phyloP scores from a whole-genome alignment of 768 basidiomycete genomes.

The Podaxis carcinomalis region DNA sequence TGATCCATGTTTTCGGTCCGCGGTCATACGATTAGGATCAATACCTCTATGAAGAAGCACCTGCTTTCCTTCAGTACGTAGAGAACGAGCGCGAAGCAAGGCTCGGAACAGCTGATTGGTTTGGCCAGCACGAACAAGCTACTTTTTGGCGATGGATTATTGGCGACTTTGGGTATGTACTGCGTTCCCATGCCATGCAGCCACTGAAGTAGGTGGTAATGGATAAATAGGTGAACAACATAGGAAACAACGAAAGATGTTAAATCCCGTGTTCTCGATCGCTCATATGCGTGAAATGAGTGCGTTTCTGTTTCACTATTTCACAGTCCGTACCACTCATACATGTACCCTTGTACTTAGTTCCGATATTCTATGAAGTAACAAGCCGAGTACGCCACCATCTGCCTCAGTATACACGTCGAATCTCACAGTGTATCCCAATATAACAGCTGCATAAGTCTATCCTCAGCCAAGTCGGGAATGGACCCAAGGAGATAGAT shows the following conservation, averaged over 20 bases:
- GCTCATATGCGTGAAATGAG: slow-evolving; percentile 34
- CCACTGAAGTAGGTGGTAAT: neutral
- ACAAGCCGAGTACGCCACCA: slow-evolving; percentile 19
- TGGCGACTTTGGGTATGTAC: slow-evolving; percentile 21
- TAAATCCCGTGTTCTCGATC: slow-evolving; percentile 41
- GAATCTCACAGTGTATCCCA: neutral
- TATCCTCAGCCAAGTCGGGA: slow-evolving; percentile 18
- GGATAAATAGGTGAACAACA: slow-evolving; percentile 33
- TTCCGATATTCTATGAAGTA: slow-evolving; percentile 31
- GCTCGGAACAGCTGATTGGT: neutral
- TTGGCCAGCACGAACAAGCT: slow-evolving; percentile 13
- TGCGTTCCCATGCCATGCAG: neutral
- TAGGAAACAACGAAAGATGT: slow-evolving; percentile 37
- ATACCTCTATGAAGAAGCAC: slow-evolving; percentile 25
- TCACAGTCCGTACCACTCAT: neutral
- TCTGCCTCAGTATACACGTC: neutral
- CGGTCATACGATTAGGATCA: slow-evolving; percentile 20
- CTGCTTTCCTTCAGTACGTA: slow-evolving; percentile 22
- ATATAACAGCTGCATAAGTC: slow-evolving; percentile 22
- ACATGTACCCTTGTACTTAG: slow-evolving; percentile 13
- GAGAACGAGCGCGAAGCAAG: neutral
- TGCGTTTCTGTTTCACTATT: slow-evolving; percentile 1
- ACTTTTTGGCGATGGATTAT: slow-evolving; percentile 25
- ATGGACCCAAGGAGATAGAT: slow-evolving; percentile 30
- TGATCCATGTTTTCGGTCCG: too few species aligned